Percentiles rank a stretch among this genome's conserved stretches.
Conservation (phyloP, 2,329 filamentous ascomycete species). For the Tolypocladium pustulatum region DNA sequence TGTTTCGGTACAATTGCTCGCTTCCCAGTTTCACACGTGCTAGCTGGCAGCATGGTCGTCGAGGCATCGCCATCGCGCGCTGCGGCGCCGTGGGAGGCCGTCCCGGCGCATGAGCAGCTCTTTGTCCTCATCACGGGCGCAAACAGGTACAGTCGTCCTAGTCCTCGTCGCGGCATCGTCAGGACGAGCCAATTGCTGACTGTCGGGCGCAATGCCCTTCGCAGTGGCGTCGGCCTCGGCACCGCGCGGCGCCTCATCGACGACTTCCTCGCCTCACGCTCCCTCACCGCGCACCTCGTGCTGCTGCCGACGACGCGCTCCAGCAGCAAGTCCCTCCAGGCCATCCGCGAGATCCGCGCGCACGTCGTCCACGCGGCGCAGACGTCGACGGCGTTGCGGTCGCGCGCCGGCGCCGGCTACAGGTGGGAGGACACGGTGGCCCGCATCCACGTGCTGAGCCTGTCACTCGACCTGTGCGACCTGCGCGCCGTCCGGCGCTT, state of each 20-base stretch:
- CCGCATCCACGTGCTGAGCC: slow-evolving; percentile 47
- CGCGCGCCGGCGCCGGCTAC: slow-evolving; percentile 23
- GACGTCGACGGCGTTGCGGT: slow-evolving; percentile 25
- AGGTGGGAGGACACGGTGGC: slow-evolving; percentile 28
- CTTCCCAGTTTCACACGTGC: background rate
- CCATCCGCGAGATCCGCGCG: slow-evolving; percentile 50
- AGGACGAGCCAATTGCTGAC: background rate
- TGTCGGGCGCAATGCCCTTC: background rate
- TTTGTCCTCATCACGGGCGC: slow-evolving; percentile 73
- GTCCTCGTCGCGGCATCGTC: background rate
- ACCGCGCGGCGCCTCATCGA: slow-evolving; percentile 80
- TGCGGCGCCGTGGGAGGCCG: slow-evolving; percentile 25
- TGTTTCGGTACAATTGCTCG: background rate
- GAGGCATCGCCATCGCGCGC: background rate
- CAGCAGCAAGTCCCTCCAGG: slow-evolving; percentile 61
- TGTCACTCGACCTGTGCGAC: slow-evolving; percentile 51
- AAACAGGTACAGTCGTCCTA: slow-evolving; percentile 54
- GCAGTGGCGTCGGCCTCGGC: slow-evolving; percentile 76
- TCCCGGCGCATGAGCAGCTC: slow-evolving; percentile 31
- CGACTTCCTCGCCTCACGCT: slow-evolving; percentile 67
- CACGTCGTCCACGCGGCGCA: slow-evolving; percentile 41
- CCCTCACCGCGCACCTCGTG: slow-evolving; percentile 58
- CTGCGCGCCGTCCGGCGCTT: slow-evolving; percentile 38
- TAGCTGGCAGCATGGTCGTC: slow-evolving; percentile 2
- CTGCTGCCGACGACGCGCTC: slow-evolving; percentile 79